Evolutionary conservation across 768 basidiomycete species (phyloP).

Genomic region (Hygrophorus russula): DNA sequence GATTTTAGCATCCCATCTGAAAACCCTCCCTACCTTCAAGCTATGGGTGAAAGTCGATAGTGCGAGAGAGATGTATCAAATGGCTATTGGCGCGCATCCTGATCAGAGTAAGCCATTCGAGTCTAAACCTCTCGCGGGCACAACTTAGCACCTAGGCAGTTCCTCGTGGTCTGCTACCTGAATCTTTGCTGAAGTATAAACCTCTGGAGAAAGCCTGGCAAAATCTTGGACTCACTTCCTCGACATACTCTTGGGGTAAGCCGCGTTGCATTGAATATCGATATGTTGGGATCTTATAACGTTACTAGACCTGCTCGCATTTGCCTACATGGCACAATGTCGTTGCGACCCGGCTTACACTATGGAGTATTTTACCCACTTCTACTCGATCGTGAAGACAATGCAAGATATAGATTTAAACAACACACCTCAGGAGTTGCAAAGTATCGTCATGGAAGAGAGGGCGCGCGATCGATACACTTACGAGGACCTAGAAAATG

Average conservation of each 20-base stretch:
- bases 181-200: conserved; percentile 26
- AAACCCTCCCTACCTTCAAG: conserved; percentile 27
- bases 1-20: conserved; percentile 32
- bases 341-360: conserved; percentile 68
- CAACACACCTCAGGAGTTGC: conserved; percentile 35
- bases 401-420: conserved; percentile 31
- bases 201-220: conserved; percentile 29
- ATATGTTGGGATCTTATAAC: conserved; percentile 1
- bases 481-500: conserved; percentile 36
- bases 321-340: conserved; percentile 72
- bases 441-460: conserved; percentile 51
- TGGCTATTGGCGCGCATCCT: conserved; percentile 63
- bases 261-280: neutral
- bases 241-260: conserved; percentile 55
- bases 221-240: conserved; percentile 54
- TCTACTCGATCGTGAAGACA: conserved; percentile 38
- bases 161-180: conserved; percentile 38
- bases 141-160: conserved; percentile 21
- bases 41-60: conserved; percentile 43
- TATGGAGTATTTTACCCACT: conserved; percentile 47
- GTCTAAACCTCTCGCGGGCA: neutral
- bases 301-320: conserved; percentile 53
- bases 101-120: conserved; percentile 48
- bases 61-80: conserved; percentile 62
- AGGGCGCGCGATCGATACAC: conserved; percentile 55